A percentile compares a stretch with the other conserved stretches of the same genome.
phyloP scores from a whole-genome alignment of 1,284 basidiomycete species.

The Cutaneotrichosporon cutaneum region DNA sequence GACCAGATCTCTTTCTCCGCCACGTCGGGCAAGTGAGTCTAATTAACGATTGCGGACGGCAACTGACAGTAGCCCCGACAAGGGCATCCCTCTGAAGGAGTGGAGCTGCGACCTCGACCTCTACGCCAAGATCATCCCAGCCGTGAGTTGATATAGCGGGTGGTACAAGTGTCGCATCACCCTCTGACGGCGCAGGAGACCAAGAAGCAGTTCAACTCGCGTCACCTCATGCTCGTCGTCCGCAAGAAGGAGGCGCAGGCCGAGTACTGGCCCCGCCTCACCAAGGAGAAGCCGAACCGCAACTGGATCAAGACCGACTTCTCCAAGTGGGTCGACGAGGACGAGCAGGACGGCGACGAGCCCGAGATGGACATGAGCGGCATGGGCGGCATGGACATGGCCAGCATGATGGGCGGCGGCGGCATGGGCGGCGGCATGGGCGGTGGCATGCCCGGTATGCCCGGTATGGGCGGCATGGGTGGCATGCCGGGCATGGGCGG shows the following conservation, averaged over 20 bases:
- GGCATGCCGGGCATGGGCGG: conserved; percentile 39
- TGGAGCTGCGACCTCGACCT: conserved; percentile 73
- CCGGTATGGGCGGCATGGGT: conserved; percentile 36
- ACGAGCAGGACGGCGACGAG: conserved; percentile 73
- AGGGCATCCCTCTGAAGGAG: conserved; percentile 61
- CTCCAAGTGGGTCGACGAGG: conserved; percentile 90
- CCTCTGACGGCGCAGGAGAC: conserved; percentile 59
- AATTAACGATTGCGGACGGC: neutral
- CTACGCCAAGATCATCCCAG: conserved; percentile 68
- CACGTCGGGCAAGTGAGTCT: conserved; percentile 65
- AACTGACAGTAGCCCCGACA: conserved; percentile 53
- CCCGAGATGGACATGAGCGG: conserved; percentile 35
- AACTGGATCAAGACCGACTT: conserved; percentile 88
- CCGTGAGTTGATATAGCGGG: conserved; percentile 57
- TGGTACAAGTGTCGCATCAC: neutral
- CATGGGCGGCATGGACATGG: conserved; percentile 32
- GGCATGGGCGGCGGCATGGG: conserved; percentile 47
- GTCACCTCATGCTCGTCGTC: conserved; percentile 66
- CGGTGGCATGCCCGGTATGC: conserved; percentile 55
- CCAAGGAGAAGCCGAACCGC: conserved; percentile 75
- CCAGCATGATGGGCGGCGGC: conserved; percentile 46
- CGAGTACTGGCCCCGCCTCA: conserved; percentile 87
- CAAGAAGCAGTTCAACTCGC: conserved; percentile 60
- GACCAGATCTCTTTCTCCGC: conserved; percentile 69
- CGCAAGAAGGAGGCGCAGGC: conserved; percentile 72